phyloP scores from a whole-genome alignment of 1,284 basidiomycete species.

The Ceratobasidium papillatum region DNA sequence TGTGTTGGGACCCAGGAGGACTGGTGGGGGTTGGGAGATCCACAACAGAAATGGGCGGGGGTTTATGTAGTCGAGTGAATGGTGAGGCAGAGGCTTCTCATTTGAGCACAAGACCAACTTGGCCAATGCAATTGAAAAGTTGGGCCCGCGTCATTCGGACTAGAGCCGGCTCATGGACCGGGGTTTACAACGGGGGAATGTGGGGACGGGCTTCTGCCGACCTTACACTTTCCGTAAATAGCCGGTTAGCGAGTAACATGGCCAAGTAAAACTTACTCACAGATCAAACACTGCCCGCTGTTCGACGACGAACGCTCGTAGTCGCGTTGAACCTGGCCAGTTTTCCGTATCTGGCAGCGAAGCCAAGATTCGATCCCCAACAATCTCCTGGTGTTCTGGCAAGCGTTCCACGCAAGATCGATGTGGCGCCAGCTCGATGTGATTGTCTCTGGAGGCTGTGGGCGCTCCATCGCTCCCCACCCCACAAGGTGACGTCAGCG shows the following conservation, averaged over 20 bases:
- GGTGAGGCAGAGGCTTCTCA: background rate
- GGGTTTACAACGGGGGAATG: background rate
- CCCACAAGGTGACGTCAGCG: slow-evolving; percentile 4
- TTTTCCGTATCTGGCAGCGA: background rate
- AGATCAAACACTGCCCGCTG: slow-evolving; percentile 7
- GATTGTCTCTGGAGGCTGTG: background rate
- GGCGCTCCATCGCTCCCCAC: slow-evolving; percentile 9
- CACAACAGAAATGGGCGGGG: background rate
- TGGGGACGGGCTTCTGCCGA: slow-evolving; percentile 8
- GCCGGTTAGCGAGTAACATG: slow-evolving; percentile 8
- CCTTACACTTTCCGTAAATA: background rate
- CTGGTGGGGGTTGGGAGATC: background rate
- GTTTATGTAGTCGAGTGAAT: background rate
- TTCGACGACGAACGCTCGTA: background rate
- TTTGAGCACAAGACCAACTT: background rate
- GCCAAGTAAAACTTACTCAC: background rate
- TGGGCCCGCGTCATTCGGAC: slow-evolving; percentile 4
- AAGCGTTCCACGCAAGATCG: background rate
- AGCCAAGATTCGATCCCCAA: background rate
- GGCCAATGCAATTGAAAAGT: background rate
- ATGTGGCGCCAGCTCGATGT: background rate
- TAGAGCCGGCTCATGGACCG: background rate
- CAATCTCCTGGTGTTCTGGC: background rate
- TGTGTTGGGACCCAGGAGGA: background rate
- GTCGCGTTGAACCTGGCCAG: background rate